These are phyloP conservation scores for Fusarium sp. DNA, from an alignment of 2,329 filamentous ascomycete species.

Conservation along the genomic window DNA sequence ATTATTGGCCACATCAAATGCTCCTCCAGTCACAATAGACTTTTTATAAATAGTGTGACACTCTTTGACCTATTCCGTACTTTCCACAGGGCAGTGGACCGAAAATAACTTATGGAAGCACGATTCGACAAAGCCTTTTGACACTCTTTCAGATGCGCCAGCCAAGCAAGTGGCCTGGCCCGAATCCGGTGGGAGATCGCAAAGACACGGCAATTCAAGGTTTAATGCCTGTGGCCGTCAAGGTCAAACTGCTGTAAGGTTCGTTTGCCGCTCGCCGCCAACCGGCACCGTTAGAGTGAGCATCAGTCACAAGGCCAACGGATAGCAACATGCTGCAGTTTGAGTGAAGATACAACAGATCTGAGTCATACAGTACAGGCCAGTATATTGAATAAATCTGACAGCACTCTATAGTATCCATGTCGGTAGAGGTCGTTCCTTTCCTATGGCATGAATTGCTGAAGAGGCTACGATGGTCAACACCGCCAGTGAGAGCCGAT, in stretches of 20 bases:
- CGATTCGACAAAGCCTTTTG: not conserved
- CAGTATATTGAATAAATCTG: not conserved
- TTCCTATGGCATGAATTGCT: not conserved
- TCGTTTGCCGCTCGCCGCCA: constrained; percentile 26
- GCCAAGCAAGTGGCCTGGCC: not conserved
- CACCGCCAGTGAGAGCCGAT: not conserved
- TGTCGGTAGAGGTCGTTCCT: not conserved
- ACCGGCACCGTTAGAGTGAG: constrained; percentile 13
- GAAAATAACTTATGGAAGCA: not conserved
- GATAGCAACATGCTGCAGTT: constrained; percentile 7
- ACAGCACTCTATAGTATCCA: not conserved
- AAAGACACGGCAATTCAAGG: constrained; percentile 29
- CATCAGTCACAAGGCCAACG: constrained; percentile 25
- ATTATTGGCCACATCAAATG: not conserved
- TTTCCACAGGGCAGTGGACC: not conserved
- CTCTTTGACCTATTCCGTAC: not conserved
- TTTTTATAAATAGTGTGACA: not conserved
- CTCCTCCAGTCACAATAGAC: not conserved
- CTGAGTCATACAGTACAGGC: not conserved
- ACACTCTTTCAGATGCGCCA: not conserved
- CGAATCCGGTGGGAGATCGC: constrained; percentile 2
- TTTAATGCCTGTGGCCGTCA: constrained; percentile 30
- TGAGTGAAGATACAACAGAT: constrained; percentile 1
- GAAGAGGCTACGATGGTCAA: not conserved
- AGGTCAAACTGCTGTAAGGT: constrained; percentile 19